Conservation (phyloP, 805 yeast genomes). For the Cyberlindnera euphorbiae region DNA sequence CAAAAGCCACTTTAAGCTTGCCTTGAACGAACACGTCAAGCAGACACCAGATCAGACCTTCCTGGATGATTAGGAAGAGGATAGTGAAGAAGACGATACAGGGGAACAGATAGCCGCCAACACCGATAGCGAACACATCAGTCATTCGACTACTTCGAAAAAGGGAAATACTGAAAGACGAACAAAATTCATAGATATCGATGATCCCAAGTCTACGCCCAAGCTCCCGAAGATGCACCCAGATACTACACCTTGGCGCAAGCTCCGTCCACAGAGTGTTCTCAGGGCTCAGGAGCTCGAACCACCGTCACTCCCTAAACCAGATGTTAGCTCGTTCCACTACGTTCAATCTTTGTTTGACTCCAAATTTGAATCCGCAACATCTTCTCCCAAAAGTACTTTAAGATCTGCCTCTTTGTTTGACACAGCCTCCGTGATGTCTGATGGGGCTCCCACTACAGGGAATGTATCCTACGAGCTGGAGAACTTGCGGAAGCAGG, state of each 20-base stretch:
- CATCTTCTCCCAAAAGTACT: constrained; percentile 9
- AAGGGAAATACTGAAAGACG: too few species aligned
- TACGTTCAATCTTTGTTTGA: constrained; percentile 24
- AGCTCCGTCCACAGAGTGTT: constrained; percentile 21
- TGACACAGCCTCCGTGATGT: constrained; percentile 13
- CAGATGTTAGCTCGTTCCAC: constrained; percentile 11
- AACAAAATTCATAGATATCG: constrained; percentile 23
- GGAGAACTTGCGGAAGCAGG: constrained; percentile 35
- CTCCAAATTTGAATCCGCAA: constrained; percentile 5
- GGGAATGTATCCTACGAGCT: constrained; percentile 24
- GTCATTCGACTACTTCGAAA: too few species aligned
- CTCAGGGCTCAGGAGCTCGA: constrained; percentile 10
- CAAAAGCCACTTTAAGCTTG: constrained; percentile 6
- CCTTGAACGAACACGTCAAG: neutral
- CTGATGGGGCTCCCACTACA: constrained; percentile 12
- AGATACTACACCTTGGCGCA: constrained; percentile 35
- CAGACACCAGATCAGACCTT: constrained; percentile 1
- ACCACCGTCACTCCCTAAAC: constrained; percentile 3
- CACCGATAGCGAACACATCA: too few species aligned
- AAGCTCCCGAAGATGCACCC: constrained; percentile 30
- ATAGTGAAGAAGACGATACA: constrained; percentile 1
- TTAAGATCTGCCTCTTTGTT: constrained; percentile 20
- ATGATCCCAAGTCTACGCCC: constrained; percentile 24
- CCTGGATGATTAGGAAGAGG: constrained; percentile 1
- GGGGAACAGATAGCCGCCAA: constrained; percentile 1